A percentile compares a stretch with the other conserved stretches of the same genome.
Evolutionary conservation across 768 basidiomycete genomes (phyloP).

Genomic region (Phaeotremella fagi): DNA sequence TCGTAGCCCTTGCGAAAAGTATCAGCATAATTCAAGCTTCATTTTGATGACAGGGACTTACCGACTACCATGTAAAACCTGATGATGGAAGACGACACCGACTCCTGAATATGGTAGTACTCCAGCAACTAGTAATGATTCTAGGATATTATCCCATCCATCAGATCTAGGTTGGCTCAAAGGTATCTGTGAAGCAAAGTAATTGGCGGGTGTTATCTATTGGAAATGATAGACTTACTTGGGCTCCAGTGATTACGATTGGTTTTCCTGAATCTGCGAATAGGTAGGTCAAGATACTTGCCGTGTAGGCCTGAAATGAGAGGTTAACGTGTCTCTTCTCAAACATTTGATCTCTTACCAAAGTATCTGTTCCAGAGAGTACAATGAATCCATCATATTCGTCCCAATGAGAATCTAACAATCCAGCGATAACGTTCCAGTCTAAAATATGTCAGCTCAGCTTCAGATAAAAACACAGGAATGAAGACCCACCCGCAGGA

Average conservation of each 20-base stretch:
- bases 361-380: constrained; percentile 42
- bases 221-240: background rate
- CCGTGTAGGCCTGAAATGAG: constrained; percentile 32
- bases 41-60: constrained; percentile 1
- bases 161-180: constrained; percentile 36
- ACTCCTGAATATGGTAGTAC: constrained; percentile 34
- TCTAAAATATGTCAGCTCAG: constrained; percentile 10
- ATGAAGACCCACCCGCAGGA: constrained; percentile 26
- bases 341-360: constrained; percentile 16
- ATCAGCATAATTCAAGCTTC: background rate
- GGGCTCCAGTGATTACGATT: constrained; percentile 38
- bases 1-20: constrained; percentile 24
- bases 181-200: constrained; percentile 14
- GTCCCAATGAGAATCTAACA: constrained; percentile 38
- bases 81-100: constrained; percentile 39
- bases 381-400: constrained; percentile 38
- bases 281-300: constrained; percentile 39
- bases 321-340: background rate
- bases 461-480: background rate
- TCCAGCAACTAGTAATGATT: constrained; percentile 35
- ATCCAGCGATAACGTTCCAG: constrained; percentile 36
- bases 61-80: constrained; percentile 33
- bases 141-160: constrained; percentile 40
- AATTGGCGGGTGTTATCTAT: background rate
- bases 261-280: constrained; percentile 38